Base-by-base conservation (phyloP, 75 land plant genomes). In the Cunninghamia lanceolata region DNA sequence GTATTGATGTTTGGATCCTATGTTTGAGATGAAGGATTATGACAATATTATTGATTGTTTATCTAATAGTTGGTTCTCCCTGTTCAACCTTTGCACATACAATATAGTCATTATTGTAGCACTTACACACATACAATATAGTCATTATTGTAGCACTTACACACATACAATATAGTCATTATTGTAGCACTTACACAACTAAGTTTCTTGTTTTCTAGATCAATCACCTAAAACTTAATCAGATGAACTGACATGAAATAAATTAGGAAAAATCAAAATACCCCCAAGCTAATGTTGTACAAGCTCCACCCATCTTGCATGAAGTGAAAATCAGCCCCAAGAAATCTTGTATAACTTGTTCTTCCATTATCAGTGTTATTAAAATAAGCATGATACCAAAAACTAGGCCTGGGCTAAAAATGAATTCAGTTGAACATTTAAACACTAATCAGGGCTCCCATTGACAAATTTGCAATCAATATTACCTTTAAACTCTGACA, bases 401-500 rank as follows among this genome's bases (percentile, higher is more conserved):
- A 81, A 81, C 21, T 25, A n/a, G 17, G 30, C 53, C 40, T 45
- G 32, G 17, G 30, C 11, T 28, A 52, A 81, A 53, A 46, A n/a
- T 2, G 19, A 14, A 34, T 47, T 4, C 32, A 50, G 4, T 11
- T 13, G 16, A 81, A 86, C 39, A n/a, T 52, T 25, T 8, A 25
- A 54, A 79, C 8, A 4, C 53, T 17, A 8, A 36, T 52, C 28
- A 86, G n/a, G 3, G 21, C 28, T 9, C 32, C 15, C 25, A 38
- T 71, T 43, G 21, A 4, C 46, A 10, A 66, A 77, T 39, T 68
- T 3, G 63, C 53, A 68, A 63, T 28, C 39, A 56, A 86, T 53
- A 35, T 56, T 86, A 96, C 98, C 98, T 96, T 94, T 79, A 82
- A 86, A 85, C 75, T 90, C 53, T 88, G 91, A 77, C 95, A 85